Base-by-base conservation (phyloP, 164 flowering plant genomes). In the Nymphaea thermarum region DNA sequence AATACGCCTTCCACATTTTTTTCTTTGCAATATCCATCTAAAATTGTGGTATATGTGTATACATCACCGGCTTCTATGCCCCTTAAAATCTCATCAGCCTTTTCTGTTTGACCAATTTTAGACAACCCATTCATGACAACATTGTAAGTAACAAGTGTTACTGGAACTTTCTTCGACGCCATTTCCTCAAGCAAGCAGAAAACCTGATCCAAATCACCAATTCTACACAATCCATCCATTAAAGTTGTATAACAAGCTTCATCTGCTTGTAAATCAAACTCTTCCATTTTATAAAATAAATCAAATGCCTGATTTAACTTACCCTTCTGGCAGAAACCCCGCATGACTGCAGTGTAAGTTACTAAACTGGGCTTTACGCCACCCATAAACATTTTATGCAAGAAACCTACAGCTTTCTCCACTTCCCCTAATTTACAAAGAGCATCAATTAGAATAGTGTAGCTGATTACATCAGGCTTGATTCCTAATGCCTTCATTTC, bases 81-180 rank as follows among this genome's bases (percentile, higher is more conserved):
- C 70, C 77, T 82, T 44, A 91, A 81, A 43, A 87, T 43, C 64
- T 78, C 77, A 75, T 85, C 84, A 4, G 89, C 97, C 72, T 86
- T 88, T 36, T 62, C 63, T 3, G 79, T 84, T 74, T 84, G 83
- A 71, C 90, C 87, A 74, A 55, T 71, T 71, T 82, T 87, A 77
- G 87, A 89, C 69, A 91, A 70, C 6, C 93, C 97, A 76, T 86
- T 80, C 61, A 91, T 86, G 67, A 91, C 68, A 44, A 82, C 83
- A 76, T 89, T 91, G 71, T 83, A 89, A 2, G 89, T 86, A 42
- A 89, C 80, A 67, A 82, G 70, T 41, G 85, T 78, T 2, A 80
- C 77, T 44, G 43, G 73, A 68, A 89, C 78, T 60, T 86, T 82
- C 64, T 78, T 85, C 65, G 73, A 71, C 76, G 81, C 86, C 96